phyloP scores from a whole-genome alignment of 805 yeast species.

The Candida gorgasii region DNA sequence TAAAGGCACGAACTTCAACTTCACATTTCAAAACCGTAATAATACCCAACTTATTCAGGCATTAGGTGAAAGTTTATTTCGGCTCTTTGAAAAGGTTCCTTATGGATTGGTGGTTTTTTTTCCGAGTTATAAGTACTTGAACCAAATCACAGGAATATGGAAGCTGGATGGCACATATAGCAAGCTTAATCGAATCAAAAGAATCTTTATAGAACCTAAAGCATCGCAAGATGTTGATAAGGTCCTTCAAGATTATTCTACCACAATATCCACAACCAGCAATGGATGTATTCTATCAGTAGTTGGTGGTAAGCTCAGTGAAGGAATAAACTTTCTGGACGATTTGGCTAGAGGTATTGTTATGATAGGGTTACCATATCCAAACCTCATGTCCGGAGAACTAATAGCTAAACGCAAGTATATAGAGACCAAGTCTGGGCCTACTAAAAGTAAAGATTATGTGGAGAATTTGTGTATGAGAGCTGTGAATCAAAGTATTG shows the following conservation, averaged over 20 bases:
- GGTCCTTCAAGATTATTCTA: conserved; percentile 53
- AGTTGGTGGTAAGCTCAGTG: conserved; percentile 90
- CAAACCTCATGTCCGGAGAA: conserved; percentile 82
- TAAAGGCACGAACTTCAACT: conserved; percentile 45
- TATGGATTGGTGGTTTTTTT: conserved; percentile 79
- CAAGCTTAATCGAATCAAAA: conserved; percentile 40
- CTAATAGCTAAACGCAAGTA: conserved; percentile 68
- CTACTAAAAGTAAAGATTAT: conserved; percentile 50
- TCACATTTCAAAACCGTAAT: conserved; percentile 67
- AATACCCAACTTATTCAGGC: conserved; percentile 43
- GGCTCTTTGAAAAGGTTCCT: conserved; percentile 52
- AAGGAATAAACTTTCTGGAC: conserved; percentile 90
- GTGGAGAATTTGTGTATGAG: conserved; percentile 88
- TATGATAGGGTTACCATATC: conserved; percentile 88
- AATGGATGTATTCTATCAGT: conserved; percentile 81
- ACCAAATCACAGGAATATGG: conserved; percentile 57
- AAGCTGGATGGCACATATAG: conserved; percentile 31
- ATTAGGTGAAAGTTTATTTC: conserved; percentile 51
- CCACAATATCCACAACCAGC: conserved; percentile 31
- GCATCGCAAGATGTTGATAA: conserved; percentile 42
- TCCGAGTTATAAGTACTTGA: conserved; percentile 78
- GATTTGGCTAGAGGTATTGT: conserved; percentile 83
- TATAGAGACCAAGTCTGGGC: conserved; percentile 55
- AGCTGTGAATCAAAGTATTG: conserved; percentile 89
- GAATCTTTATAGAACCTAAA: conserved; percentile 57